Conservation (phyloP, 2,329 filamentous ascomycete genomes). For the Xylaria arbuscula region DNA sequence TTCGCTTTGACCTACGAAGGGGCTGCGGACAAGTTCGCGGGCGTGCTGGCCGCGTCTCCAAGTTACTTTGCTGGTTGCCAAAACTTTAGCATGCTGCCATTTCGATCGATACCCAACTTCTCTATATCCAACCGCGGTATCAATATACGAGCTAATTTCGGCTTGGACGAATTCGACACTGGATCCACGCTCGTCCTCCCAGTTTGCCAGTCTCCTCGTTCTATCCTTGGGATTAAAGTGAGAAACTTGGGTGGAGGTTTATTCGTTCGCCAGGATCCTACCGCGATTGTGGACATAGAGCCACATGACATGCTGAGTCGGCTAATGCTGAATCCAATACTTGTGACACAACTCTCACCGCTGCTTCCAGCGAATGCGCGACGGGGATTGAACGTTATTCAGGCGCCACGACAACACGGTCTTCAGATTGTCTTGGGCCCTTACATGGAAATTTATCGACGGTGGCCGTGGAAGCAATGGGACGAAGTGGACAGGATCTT, state of each 20-base stretch:
- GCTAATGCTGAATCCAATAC: neutral
- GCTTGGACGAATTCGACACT: neutral
- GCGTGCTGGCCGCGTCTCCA: neutral
- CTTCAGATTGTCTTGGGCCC: neutral
- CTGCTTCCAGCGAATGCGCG: neutral
- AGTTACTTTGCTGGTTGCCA: neutral
- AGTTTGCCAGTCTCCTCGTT: neutral
- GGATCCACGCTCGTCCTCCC: neutral
- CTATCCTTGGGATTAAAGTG: neutral
- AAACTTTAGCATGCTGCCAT: neutral
- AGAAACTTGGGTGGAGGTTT: neutral
- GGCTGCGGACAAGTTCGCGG: neutral
- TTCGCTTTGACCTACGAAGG: too few species aligned
- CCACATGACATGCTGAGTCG: neutral
- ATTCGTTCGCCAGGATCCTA: neutral
- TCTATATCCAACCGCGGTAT: neutral
- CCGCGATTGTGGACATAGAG: neutral
- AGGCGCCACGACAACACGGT: neutral
- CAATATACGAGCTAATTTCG: neutral
- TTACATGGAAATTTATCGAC: neutral
- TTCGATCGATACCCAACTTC: neutral
- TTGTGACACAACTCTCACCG: neutral
- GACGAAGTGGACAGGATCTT: slow-evolving; percentile 2
- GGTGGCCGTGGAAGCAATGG: slow-evolving; percentile 7
- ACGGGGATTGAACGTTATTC: neutral